Conservation (phyloP, 1,284 basidiomycete species). For the Apiotrichum laibachii region DNA sequence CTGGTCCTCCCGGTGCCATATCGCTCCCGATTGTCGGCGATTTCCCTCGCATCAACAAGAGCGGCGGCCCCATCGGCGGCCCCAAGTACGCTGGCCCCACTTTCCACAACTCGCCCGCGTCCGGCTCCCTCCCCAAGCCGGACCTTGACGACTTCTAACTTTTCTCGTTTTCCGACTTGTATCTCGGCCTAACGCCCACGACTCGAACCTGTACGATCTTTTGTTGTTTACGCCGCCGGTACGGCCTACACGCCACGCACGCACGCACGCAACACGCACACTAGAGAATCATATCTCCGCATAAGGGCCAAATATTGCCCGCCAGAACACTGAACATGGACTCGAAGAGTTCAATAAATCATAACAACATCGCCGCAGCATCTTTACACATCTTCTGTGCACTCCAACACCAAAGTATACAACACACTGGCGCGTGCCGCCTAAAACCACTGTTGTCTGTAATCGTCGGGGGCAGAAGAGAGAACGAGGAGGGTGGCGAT, state of each 20-base stretch:
- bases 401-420: too few species aligned
- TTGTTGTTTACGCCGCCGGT: neutral
- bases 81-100: constrained; percentile 48
- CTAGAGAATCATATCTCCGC: neutral
- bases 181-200: constrained; percentile 7
- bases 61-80: constrained; percentile 13
- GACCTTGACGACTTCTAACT: constrained; percentile 46
- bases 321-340: neutral
- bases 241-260: neutral
- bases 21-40: constrained; percentile 30
- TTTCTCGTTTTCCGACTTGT: neutral
- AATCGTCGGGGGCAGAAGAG: neutral
- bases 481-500: too few species aligned
- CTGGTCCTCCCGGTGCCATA: constrained; percentile 7
- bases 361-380: too few species aligned
- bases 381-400: too few species aligned
- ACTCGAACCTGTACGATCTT: neutral
- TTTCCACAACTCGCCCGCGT: constrained; percentile 49
- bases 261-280: constrained; percentile 2
- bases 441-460: neutral
- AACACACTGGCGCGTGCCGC: neutral
- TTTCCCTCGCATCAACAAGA: constrained; percentile 39
- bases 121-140: constrained; percentile 41
- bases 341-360: too few species aligned
- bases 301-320: constrained; percentile 10